Evolutionary conservation across 2,329 filamentous ascomycete species (phyloP), one percentile per base, ranked within the genome.

Genomic region (Fonsecaea erecta): DNA sequence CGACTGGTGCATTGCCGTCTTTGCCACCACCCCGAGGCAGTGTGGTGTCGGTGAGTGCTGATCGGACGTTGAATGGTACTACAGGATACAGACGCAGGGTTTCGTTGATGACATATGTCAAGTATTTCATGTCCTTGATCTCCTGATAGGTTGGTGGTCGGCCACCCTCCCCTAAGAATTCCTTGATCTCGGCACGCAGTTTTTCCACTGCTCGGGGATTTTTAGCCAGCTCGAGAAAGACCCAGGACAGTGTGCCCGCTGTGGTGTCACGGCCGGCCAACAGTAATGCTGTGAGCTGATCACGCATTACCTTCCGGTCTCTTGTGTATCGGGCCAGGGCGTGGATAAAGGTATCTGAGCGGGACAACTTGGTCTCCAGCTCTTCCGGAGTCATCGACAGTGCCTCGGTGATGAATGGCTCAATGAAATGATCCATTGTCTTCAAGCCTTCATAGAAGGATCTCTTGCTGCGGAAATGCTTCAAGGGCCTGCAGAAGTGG

Each of bases 201-300:
- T 87, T 90, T 59, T 80, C 75, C 2, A 92, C 85, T 1, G 86
- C 83, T 1, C 86, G 80, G 0, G 92, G 92, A 70, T 91, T 84
- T 16, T 87, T 86, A 40, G 88, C 85, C 1, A 97, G 83, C 77
- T 97, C 92, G 77, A 95, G 96, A 65, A 97, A 83, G 37, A 86
- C 83, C 89, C 92, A 97, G 0, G 88, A 90, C 0, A 97, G 83
- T 0, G 91, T 92, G 16, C 84, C 86, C 32, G 93, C 93, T 0
- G 93, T 97, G 14, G 93, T 97, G 77, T 97, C 93, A 21, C 80
- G 76, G 14, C 92, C 93, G 1, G 93, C 93, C 16, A 97, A 85
- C 2, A 97, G 85, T 11, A 97, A 85, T 52, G 90, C 88, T 16
- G 95, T 85, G 54, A 97, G 82, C 77, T 97, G 93, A 77, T 97